Evolutionary conservation across 306 rosid genomes (phyloP).

Genomic region (Cucurbita ficifolia): DNA sequence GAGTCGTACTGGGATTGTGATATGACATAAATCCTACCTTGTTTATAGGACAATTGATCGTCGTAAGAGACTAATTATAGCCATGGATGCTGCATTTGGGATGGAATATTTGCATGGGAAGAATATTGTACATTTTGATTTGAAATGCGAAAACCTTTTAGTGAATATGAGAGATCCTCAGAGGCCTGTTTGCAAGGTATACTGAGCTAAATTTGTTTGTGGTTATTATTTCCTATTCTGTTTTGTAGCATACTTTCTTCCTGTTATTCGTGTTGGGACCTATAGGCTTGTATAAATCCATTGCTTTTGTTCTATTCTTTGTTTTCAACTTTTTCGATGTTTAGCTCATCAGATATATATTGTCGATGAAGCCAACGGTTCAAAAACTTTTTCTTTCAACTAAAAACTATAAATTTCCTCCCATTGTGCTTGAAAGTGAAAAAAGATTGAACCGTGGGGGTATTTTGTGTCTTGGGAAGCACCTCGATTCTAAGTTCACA

Average conservation of each 20-base stretch:
- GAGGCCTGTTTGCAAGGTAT: slow-evolving; percentile 94
- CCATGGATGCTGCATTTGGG: slow-evolving; percentile 99
- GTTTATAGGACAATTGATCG: slow-evolving; percentile 84
- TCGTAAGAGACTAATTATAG: slow-evolving; percentile 92
- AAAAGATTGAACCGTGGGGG: background rate
- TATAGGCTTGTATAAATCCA: background rate
- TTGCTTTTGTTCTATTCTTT: background rate
- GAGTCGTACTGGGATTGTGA: background rate
- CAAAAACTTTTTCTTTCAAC: background rate
- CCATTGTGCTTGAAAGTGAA: background rate
- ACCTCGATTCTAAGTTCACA: background rate
- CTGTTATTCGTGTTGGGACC: background rate
- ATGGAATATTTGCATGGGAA: slow-evolving; percentile 98
- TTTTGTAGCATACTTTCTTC: background rate
- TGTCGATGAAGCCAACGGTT: background rate
- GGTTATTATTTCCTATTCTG: background rate
- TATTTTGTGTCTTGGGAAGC: background rate
- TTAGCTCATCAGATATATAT: background rate
- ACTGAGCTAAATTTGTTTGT: background rate
- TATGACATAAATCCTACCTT: slow-evolving; percentile 14
- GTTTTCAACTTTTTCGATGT: background rate
- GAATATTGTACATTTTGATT: slow-evolving; percentile 94
- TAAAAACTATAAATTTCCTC: background rate
- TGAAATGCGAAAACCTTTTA: slow-evolving; percentile 89
- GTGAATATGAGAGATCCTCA: slow-evolving; percentile 99